phyloP scores from a whole-genome alignment of 805 yeast genomes.

The Kazachstania psychrophila region DNA sequence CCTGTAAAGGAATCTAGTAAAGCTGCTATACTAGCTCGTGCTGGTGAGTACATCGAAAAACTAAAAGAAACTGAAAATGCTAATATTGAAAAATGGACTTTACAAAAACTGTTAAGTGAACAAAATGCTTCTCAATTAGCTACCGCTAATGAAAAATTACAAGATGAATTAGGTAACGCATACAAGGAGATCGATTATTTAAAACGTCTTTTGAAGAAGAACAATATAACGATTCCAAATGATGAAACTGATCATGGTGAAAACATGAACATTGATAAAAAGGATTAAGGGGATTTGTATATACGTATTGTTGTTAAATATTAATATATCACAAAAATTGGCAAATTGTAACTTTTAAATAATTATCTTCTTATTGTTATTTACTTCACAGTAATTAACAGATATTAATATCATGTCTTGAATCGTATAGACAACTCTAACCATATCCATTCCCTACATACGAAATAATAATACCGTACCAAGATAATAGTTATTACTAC shows the following conservation, averaged over 20 bases:
- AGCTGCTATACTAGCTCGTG: slow-evolving; percentile 78
- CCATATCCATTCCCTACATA: no score
- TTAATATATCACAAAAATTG: no score
- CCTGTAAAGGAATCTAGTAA: slow-evolving; percentile 78
- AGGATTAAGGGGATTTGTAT: no score
- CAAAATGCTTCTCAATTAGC: slow-evolving; percentile 83
- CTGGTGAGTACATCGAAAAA: slow-evolving; percentile 83
- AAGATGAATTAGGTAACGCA: slow-evolving; percentile 80
- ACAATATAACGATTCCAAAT: slow-evolving; percentile 8
- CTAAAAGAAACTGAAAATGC: slow-evolving; percentile 83
- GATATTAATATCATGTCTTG: no score
- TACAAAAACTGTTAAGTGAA: slow-evolving; percentile 84
- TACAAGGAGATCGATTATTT: slow-evolving; percentile 85
- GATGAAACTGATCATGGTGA: slow-evolving; percentile 5
- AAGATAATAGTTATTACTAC: no score
- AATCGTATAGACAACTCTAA: no score
- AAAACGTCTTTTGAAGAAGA: slow-evolving; percentile 40
- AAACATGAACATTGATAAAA: neutral
- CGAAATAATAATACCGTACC: no score
- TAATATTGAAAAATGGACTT: slow-evolving; percentile 88
- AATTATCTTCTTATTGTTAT: no score
- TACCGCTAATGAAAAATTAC: slow-evolving; percentile 78
- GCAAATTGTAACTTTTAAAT: no score
- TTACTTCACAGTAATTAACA: no score
- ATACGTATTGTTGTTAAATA: no score